Conservation (phyloP, 106 monocot species). For the Dendrobium chrysotoxum region DNA sequence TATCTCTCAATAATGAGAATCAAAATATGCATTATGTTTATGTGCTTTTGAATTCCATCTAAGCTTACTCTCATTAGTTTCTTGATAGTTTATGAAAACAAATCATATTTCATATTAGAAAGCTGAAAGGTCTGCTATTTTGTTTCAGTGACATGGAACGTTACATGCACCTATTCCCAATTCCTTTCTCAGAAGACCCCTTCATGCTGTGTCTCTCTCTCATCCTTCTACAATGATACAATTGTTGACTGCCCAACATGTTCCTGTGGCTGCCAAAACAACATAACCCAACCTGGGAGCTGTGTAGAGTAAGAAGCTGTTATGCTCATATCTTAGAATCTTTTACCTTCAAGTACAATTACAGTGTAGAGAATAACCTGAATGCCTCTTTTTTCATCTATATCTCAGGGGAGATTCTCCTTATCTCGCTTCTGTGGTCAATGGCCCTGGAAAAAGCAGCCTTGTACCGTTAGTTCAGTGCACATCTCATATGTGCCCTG, state of each 20-base stretch:
- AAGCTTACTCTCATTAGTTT: background rate
- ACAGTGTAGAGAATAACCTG: background rate
- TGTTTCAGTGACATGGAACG: slow-evolving; percentile 90
- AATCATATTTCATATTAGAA: background rate
- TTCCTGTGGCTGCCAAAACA: slow-evolving; percentile 80
- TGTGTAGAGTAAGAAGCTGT: slow-evolving; percentile 58
- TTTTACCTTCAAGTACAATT: background rate
- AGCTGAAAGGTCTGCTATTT: background rate
- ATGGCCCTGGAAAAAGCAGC: slow-evolving; percentile 45
- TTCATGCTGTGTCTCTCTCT: slow-evolving; percentile 83
- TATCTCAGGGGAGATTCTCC: slow-evolving; percentile 51
- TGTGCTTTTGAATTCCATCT: background rate
- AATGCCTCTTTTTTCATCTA: background rate
- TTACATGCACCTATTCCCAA: slow-evolving; percentile 85
- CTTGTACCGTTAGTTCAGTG: slow-evolving; percentile 52
- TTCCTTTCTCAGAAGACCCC: slow-evolving; percentile 74
- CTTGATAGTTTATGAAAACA: background rate
- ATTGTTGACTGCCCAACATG: slow-evolving; percentile 80
- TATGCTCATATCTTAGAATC: slow-evolving; percentile 3
- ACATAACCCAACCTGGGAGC: slow-evolving; percentile 67
- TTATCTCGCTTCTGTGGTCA: slow-evolving; percentile 41
- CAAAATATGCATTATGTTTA: background rate
- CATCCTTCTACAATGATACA: slow-evolving; percentile 87
- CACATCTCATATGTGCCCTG: slow-evolving; percentile 68
- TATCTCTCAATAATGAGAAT: background rate